Evolutionary conservation across 352 stramenopile genomes (phyloP), one percentile per base, ranked within the genome.

Genomic region (Phytophthora meadii): DNA sequence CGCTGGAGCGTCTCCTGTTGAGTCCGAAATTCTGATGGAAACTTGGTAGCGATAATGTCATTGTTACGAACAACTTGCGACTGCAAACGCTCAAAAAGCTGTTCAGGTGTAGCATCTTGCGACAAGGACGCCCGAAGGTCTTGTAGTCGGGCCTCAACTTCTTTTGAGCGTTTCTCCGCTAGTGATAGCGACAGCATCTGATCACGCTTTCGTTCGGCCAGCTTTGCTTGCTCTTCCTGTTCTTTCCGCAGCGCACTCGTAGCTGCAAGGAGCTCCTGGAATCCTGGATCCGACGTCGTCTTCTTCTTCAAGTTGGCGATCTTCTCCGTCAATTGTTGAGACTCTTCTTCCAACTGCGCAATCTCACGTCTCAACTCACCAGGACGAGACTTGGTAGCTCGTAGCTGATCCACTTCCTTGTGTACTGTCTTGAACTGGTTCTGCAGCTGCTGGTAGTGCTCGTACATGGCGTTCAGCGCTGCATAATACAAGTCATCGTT

Each of bases 201-300:
- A 56, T 98, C 90, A 12, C 78, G 72, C 68, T 95, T 89, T 53
- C 94, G 82, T 39, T 98, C 93, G 9, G 79, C 74, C 14, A 98
- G 83, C 56, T 96, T 95, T 25, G 94, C 88, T 49, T 98, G 90
- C 50, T 98, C 92, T 74, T 99, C 96, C 71, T 99, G 95, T 62
- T 97, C 90, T 61, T 98, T 91, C 15, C 96, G 89, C 47, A 99
- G 72, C 9, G 85, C 74, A 60, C 86, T 97, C 24, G 94, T 98
- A 37, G 90, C 92, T 37, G 92, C 84, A 22, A 98, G 70, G 15
- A 98, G 87, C n/a, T 93, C 90, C 42, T 94, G 80, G 52, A 98
- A 98, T 19, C 56, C 52, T 22, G 66, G 57, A 19, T 74, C 66
- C 51, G 78, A 79, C 25, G 80, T 77, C 24, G 90, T 97, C 59